phyloP scores from a whole-genome alignment of 768 basidiomycete genomes.

The Clavulina sp. region DNA sequence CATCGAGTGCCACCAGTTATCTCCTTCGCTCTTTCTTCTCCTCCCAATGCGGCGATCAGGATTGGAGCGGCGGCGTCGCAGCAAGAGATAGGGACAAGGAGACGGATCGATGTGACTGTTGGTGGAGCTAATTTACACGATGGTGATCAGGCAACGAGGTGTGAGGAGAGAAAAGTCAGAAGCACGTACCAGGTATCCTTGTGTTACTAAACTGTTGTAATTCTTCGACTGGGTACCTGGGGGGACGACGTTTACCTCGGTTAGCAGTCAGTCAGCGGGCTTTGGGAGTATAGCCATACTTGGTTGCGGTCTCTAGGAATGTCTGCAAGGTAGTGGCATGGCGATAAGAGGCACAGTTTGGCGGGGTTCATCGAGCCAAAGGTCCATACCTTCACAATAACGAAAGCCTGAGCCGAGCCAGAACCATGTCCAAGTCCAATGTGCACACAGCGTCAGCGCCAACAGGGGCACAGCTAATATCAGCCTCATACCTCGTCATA shows the following conservation, averaged over 20 bases:
- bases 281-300: slow-evolving; percentile 2
- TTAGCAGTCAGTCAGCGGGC: slow-evolving; percentile 14
- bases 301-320: slow-evolving; percentile 23
- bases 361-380: background rate
- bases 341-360: background rate
- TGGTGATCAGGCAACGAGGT: background rate
- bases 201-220: slow-evolving; percentile 21
- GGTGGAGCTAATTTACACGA: slow-evolving; percentile 13
- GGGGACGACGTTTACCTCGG: slow-evolving; percentile 18
- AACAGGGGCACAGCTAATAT: background rate
- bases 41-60: slow-evolving; percentile 66
- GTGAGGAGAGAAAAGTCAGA: background rate
- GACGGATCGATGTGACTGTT: slow-evolving; percentile 18
- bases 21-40: slow-evolving; percentile 45
- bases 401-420: slow-evolving; percentile 1
- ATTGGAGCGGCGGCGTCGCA: slow-evolving; percentile 22
- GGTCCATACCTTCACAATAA: slow-evolving; percentile 7
- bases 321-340: slow-evolving; percentile 4
- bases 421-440: background rate
- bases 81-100: slow-evolving; percentile 17
- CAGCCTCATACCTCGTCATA: slow-evolving; percentile 17
- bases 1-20: slow-evolving; percentile 84
- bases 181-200: slow-evolving; percentile 21
- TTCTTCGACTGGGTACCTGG: slow-evolving; percentile 19
- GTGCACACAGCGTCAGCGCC: background rate